Base-by-base conservation (phyloP, 2,329 filamentous ascomycete species). In the Beauveria sp. region DNA sequence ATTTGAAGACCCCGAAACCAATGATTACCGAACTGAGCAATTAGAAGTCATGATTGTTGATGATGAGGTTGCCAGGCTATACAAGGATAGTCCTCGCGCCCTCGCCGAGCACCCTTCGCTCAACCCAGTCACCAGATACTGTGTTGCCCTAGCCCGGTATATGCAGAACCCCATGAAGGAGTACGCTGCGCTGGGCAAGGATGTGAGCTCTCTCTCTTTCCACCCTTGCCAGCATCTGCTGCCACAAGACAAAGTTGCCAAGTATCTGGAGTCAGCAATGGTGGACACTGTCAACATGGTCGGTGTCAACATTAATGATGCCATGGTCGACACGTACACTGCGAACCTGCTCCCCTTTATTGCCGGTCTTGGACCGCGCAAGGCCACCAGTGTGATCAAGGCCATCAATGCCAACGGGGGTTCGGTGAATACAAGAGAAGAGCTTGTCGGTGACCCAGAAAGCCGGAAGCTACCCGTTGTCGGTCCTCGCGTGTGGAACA, bases 211-310 rank as follows among this genome's bases (percentile, higher is more conserved):
- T 1, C 83, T 99, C 64, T 84, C 87, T 22, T 97, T 97, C 75
- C 92, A 97, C 68, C 86, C 90, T 3, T 93, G 92, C 68, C 95
- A 99, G 73, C 89, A 93, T 64, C 83, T 97, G 34, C 82, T 99
- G 16, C 89, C 93, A 0, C 85, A 92, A 64, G 93, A 98, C 43
- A 93, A 96, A 77, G 81, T 99, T 45, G 79, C 88, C 65, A 92
- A 90, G 72, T 86, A 91, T 64, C 82, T 99, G 18, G 95, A 99
- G 70, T 96, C 90, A n/a, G 91, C 93, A 50, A 90, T 99, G 86
- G 93, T 99, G 12, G 95, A 99, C 72, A 96, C 96, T 83, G 95
- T 99, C 67, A 99, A 99, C 72, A 85, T 99, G 49, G 92, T 93
- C 51, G 95, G 95, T 70, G 91, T 99, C 43, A 91, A 98, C 69